Base-by-base conservation (phyloP, 164 flowering plant genomes). In the Berberis vulgaris region DNA sequence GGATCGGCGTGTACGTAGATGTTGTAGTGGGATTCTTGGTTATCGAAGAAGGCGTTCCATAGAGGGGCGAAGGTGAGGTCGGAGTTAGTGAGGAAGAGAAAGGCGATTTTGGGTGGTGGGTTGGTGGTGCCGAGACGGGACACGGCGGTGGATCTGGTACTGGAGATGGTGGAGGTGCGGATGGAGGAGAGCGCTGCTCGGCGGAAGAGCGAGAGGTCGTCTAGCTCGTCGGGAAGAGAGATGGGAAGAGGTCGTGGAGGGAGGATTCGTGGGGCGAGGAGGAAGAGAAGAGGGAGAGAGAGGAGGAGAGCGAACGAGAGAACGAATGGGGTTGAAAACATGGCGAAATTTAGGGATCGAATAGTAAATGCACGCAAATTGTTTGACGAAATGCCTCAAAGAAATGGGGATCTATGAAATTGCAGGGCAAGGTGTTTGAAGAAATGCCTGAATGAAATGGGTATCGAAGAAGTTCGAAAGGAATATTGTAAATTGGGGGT, bases 1-100 rank as follows among this genome's bases (percentile, higher is more conserved):
- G 97, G 99, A 58, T 94, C 97, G 40, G 91, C 87, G 72, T 94
- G 99, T 66, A 94, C 73, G 78, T 94, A 94, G 67, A 91, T 74
- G 66, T 89, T 95, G 80, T 57, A 95, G 43, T 3, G 47, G 38
- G n/a, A 39, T 6, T 59, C 43, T 41, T 74, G 43, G 11, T 66
- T 67, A 1, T 46, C 26, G 77, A 95, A 91, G 88, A 91, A 95
- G 1, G 61, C 71, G 4, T 81, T 75, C 99, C 99, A 95, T 5
- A 95, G 63, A 1, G 99, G 97, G 45, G 86, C 66, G 68, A 91
- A 88, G 55, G 67, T 64, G 70, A 90, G 88, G 69, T 81, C 85
- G 60, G 97, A 69, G 76, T 90, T 90, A 54, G 93, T 93, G 70
- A 90, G 87, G 74, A 88, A 93, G 42, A 90, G 74, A 72, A 90